Percentiles rank a stretch among this genome's conserved stretches.
Evolutionary conservation across 2,329 filamentous ascomycete genomes (phyloP).

Genomic region (Xylariaceae sp.): DNA sequence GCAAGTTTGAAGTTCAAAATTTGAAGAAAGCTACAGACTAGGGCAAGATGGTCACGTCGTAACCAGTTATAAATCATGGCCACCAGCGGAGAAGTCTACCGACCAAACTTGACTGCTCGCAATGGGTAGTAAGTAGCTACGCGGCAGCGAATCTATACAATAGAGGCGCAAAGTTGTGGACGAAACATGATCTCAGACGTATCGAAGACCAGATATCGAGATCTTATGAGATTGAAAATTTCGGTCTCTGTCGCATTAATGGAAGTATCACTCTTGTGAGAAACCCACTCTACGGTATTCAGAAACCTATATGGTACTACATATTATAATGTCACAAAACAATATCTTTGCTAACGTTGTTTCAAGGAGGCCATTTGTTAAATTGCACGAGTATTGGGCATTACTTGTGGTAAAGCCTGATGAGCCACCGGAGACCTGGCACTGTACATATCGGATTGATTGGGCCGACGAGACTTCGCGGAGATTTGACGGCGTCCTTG

Average conservation of each 20-base stretch:
- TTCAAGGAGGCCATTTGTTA: slow-evolving; percentile 21
- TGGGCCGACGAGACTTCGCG: not conserved
- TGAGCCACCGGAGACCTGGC: not conserved
- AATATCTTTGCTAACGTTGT: not conserved
- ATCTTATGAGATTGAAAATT: slow-evolving; percentile 18
- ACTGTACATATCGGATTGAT: not conserved
- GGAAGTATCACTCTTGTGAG: slow-evolving; percentile 21
- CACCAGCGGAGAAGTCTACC: no score
- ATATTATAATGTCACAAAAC: slow-evolving; percentile 4
- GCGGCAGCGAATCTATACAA: not conserved
- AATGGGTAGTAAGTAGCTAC: not conserved
- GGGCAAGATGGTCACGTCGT: no score
- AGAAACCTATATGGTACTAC: slow-evolving; percentile 24
- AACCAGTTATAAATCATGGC: no score
- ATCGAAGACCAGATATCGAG: slow-evolving; percentile 19
- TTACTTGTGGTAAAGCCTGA: not conserved
- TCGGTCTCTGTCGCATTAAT: slow-evolving; percentile 27
- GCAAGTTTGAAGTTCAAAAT: no score
- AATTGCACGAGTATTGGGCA: slow-evolving; percentile 27
- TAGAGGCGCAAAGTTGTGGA: not conserved
- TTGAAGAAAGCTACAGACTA: no score
- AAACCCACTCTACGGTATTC: slow-evolving; percentile 23
- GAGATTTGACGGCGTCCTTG: not conserved
- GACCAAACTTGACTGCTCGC: no score
- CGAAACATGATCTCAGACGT: not conserved